Percentiles rank a stretch among this genome's conserved stretches.
These are phyloP conservation scores for Pythium aphanidermatum DNA, from an alignment of 352 stramenopile species.

Conservation along the genomic window DNA sequence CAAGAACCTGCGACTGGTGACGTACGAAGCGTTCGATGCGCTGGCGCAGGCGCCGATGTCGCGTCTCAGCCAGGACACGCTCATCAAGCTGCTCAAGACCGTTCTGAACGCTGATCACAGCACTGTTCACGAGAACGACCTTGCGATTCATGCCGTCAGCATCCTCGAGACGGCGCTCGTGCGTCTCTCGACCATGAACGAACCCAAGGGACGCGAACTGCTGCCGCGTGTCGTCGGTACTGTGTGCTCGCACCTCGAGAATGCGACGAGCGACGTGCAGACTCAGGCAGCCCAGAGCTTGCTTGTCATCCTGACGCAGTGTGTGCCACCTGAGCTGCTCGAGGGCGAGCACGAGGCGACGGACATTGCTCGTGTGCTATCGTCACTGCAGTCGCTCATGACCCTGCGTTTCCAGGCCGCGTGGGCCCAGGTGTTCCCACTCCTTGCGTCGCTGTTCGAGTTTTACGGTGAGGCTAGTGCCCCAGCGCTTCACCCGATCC, in stretches of 20 bases:
- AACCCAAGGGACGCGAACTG: constrained; percentile 48
- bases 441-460: constrained; percentile 66
- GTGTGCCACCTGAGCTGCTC: constrained; percentile 39
- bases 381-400: constrained; percentile 74
- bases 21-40: constrained; percentile 65
- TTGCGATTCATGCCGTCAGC: constrained; percentile 59
- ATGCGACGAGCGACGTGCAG: constrained; percentile 44
- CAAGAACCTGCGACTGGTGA: constrained; percentile 74
- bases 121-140: constrained; percentile 50
- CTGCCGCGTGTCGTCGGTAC: constrained; percentile 70
- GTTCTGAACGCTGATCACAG: constrained; percentile 59
- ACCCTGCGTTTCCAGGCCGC: constrained; percentile 78
- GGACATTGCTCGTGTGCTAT: constrained; percentile 57
- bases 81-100: constrained; percentile 51
- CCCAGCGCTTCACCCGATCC: constrained; percentile 53
- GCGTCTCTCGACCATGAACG: constrained; percentile 55
- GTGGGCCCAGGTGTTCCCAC: constrained; percentile 72
- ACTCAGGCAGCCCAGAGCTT: constrained; percentile 57
- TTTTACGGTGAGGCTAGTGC: constrained; percentile 58
- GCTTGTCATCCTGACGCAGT: constrained; percentile 57
- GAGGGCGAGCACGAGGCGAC: constrained; percentile 52
- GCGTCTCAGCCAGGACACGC: constrained; percentile 58
- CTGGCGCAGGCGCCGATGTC: constrained; percentile 44
- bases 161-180: constrained; percentile 59
- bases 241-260: constrained; percentile 73